Evolutionary conservation across 257 asterid species (phyloP).

Genomic region (Perilla frutescens): DNA sequence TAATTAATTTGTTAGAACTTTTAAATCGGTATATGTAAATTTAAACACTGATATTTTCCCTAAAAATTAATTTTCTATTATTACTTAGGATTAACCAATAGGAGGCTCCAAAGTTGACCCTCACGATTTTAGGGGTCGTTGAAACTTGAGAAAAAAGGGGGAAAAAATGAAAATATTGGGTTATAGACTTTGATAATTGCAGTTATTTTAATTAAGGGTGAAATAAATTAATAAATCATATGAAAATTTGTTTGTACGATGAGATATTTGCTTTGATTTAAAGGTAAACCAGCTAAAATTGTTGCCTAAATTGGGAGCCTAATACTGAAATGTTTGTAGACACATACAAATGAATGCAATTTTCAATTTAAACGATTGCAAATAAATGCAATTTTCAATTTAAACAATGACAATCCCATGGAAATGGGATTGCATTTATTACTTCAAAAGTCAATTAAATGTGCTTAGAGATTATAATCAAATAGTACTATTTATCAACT

Average conservation of each 20-base stretch:
- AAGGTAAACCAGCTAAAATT: conserved; percentile 34
- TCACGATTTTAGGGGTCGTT: neutral
- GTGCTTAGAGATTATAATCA: conserved; percentile 25
- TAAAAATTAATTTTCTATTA: too few species aligned
- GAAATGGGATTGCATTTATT: conserved; percentile 36
- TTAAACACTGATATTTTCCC: too few species aligned
- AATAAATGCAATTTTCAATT: conserved; percentile 31
- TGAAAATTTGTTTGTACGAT: conserved; percentile 24
- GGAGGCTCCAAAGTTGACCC: too few species aligned
- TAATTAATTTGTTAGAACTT: too few species aligned
- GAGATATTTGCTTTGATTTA: conserved; percentile 29
- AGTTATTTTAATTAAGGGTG: too few species aligned
- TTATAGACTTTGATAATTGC: too few species aligned
- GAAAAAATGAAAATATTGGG: too few species aligned
- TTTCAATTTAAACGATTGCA: conserved; percentile 2
- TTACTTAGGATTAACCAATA: too few species aligned
- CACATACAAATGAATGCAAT: neutral
- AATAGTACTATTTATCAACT: neutral
- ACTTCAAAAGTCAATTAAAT: conserved; percentile 30
- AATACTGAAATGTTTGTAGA: neutral
- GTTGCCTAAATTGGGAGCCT: conserved; percentile 21
- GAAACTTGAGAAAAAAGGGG: neutral
- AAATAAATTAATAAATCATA: neutral
- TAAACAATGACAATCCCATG: too few species aligned
- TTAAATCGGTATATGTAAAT: too few species aligned